These are phyloP conservation scores for Gentiana straminea DNA, from an alignment of 257 asterid species.

Conservation along the genomic window DNA sequence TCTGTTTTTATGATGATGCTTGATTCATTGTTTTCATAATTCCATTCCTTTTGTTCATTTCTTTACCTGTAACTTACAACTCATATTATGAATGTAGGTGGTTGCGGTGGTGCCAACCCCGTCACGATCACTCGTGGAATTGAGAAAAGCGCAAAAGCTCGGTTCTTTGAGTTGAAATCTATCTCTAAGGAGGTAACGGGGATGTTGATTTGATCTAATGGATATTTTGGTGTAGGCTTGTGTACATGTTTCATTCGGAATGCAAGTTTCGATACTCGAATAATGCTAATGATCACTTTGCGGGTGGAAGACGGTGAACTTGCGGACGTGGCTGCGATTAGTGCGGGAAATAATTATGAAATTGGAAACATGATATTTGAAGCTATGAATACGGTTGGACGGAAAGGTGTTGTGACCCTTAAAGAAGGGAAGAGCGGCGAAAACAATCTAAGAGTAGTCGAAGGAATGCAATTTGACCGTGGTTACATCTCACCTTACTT, in stretches of 20 bases:
- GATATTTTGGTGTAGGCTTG: too few relatives aligned
- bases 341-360: conserved; percentile 95
- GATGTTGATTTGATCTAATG: too few relatives aligned
- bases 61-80: too few relatives aligned
- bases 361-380: conserved; percentile 93
- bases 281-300: too few relatives aligned
- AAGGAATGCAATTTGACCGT: conserved; percentile 98
- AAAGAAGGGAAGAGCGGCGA: conserved; percentile 97
- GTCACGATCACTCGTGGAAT: conserved; percentile 91
- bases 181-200: conserved; percentile 97
- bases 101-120: conserved; percentile 97
- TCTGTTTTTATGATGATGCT: too few relatives aligned
- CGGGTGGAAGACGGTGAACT: too few relatives aligned
- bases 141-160: conserved; percentile 87
- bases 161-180: conserved; percentile 71
- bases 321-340: conserved; percentile 98
- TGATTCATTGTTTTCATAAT: too few relatives aligned
- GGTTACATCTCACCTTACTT: conserved; percentile 90
- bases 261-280: too few relatives aligned
- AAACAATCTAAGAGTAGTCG: conserved; percentile 78
- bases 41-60: too few relatives aligned
- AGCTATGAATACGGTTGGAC: conserved; percentile 92
- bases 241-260: too few relatives aligned
- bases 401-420: conserved; percentile 95
- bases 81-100: too few relatives aligned